Evolutionary conservation across 768 basidiomycete genomes (phyloP), one percentile per base, ranked within the genome.

Genomic region (Lactarius psammicola): DNA sequence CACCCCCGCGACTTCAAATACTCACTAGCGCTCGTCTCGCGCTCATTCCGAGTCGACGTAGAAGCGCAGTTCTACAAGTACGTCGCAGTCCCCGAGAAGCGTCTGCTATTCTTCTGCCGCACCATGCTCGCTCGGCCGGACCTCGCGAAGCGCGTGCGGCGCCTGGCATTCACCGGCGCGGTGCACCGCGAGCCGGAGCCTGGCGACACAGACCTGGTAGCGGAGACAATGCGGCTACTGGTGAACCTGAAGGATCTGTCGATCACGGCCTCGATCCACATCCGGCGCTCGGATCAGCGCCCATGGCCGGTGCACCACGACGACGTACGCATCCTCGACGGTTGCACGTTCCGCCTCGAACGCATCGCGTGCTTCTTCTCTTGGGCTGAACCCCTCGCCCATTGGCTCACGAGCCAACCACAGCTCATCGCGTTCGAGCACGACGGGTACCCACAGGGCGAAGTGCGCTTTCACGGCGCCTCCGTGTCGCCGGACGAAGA

Each of bases 71-170:
- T 68, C 26, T 68, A 68, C 30, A 62, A 56, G 28, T 67, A 62
- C 28, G 44, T 68, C 18, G 56, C 54, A 18, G 51, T 68, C 0
- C 60, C 65, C n/a, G 65, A 67, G n/a, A 62, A 31, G 26, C 36
- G 54, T 0, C 56, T 68, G 6, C 44, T 68, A 13, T 42, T 34
- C 30, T 67, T 68, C 18, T 68, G 68, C 30, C 60, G 42, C 54
- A 68, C 65, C 4, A 67, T 68, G 64, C 26, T 58, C 60, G 60
- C 58, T 2, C 65, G 68, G 4, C 68, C 68, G 7, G 68, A 68
- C 44, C 57, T 68, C 23, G 68, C 68, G 2, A 65, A 56, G 5
- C 65, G 68, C 33, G 68, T 68, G 11, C 68, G 38, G 4, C 60
- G 61, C 0, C n/a, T 68, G 20, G 56, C 59, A 5, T 68, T 67